These are phyloP conservation scores for Aegilops umbellulata DNA, from an alignment of 176 grass and related monocot species.

Conservation along the genomic window DNA sequence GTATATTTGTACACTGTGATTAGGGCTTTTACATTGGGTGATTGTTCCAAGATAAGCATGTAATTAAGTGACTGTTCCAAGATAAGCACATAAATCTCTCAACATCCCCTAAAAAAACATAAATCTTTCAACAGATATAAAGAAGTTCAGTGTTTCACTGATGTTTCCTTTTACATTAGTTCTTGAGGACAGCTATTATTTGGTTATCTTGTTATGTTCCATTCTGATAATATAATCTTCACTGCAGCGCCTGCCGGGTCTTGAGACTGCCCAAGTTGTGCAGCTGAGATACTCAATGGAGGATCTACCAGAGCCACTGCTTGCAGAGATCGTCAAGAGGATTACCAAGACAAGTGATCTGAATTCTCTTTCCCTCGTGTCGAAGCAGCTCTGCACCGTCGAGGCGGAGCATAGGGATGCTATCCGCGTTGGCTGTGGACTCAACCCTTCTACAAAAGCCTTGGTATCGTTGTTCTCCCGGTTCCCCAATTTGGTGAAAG, in stretches of 20 bases:
- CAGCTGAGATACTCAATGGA: conserved; percentile 40
- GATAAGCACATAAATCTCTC: no score
- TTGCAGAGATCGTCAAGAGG: conserved; percentile 63
- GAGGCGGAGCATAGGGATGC: no score
- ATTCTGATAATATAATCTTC: background rate
- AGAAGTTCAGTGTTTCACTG: background rate
- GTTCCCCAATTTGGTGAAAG: no score
- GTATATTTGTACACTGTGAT: no score
- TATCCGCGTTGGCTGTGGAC: no score
- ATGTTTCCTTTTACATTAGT: background rate
- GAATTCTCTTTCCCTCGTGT: no score
- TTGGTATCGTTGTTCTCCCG: no score
- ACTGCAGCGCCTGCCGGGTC: background rate
- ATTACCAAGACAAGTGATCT: no score
- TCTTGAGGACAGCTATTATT: background rate
- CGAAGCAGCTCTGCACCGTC: no score
- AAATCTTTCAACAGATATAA: background rate
- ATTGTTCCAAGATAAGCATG: background rate
- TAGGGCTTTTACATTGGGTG: no score
- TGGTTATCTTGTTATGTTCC: background rate
- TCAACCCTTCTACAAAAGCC: no score
- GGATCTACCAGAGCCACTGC: conserved; percentile 46
- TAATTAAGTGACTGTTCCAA: background rate
- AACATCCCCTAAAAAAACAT: background rate
- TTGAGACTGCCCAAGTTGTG: background rate